Conservation (phyloP, 768 basidiomycete species). For the Auricularia sp. region DNA sequence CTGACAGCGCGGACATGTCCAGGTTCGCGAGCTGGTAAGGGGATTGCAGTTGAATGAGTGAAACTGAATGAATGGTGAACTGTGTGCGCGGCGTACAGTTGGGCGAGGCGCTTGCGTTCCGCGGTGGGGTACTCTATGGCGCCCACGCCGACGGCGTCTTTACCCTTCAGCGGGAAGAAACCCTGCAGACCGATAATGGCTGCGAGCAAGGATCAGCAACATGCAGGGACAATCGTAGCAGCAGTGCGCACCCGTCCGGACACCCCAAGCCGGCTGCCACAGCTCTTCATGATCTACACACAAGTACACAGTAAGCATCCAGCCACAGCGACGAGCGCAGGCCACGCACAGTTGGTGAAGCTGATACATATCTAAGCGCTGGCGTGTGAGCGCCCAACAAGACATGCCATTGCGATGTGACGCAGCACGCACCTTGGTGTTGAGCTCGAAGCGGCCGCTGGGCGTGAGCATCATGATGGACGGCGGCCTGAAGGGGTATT, state of each 20-base stretch:
- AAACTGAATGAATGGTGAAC: constrained; percentile 4
- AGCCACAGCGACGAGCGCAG: constrained; percentile 3
- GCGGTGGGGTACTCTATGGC: constrained; percentile 67
- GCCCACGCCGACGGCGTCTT: constrained; percentile 78
- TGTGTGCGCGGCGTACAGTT: constrained; percentile 40
- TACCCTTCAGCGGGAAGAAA: constrained; percentile 83
- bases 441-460: constrained; percentile 92
- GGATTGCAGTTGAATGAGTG: constrained; percentile 3
- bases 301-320: constrained; percentile 9
- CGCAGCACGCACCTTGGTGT: constrained; percentile 65
- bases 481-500: constrained; percentile 95
- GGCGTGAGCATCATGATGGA: constrained; percentile 95
- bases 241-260: constrained; percentile 64
- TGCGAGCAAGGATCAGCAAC: constrained; percentile 20
- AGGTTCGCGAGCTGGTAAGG: constrained; percentile 58
- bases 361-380: constrained; percentile 76
- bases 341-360: constrained; percentile 71
- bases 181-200: constrained; percentile 84
- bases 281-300: constrained; percentile 80
- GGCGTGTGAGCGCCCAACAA: not conserved
- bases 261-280: constrained; percentile 99
- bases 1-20: constrained; percentile 69
- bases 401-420: not conserved
- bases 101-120: constrained; percentile 72
- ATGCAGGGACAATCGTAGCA: constrained; percentile 8